phyloP scores from a whole-genome alignment of 2,329 filamentous ascomycete genomes.

The Pestalotiopsis sp. region DNA sequence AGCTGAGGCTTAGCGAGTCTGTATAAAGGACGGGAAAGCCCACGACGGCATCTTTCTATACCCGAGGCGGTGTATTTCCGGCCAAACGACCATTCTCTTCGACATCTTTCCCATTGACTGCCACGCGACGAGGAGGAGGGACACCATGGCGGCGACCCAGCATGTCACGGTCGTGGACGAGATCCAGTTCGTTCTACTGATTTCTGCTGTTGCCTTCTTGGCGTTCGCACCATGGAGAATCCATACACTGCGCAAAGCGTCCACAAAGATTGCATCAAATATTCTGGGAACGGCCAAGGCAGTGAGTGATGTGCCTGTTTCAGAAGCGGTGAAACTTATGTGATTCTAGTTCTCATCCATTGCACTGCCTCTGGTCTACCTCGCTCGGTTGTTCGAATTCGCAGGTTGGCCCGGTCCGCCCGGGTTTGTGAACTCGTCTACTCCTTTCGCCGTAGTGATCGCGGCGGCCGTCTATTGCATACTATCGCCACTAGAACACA shows the following conservation, averaged over 20 bases:
- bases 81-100: not conserved
- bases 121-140: not conserved
- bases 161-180: not conserved
- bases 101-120: not conserved
- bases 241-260: not conserved
- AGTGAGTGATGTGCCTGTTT: not conserved
- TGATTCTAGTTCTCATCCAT: not conserved
- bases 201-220: not conserved
- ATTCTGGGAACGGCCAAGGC: not conserved
- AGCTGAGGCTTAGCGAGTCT: not conserved
- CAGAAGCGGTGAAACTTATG: not conserved
- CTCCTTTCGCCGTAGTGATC: not conserved
- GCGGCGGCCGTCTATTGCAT: slow-evolving; percentile 14
- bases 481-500: slow-evolving; percentile 24
- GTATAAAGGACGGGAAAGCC: not conserved
- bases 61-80: not conserved
- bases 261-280: not conserved
- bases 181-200: not conserved
- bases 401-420: not conserved
- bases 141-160: not conserved
- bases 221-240: not conserved
- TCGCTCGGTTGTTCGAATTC: not conserved
- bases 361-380: not conserved
- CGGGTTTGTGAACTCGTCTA: not conserved
- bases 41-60: not conserved